A percentile compares a stretch with the other conserved stretches of the same genome.
These are phyloP conservation scores for Neonectria coccinea DNA, from an alignment of 2,329 filamentous ascomycete species.

Conservation along the genomic window DNA sequence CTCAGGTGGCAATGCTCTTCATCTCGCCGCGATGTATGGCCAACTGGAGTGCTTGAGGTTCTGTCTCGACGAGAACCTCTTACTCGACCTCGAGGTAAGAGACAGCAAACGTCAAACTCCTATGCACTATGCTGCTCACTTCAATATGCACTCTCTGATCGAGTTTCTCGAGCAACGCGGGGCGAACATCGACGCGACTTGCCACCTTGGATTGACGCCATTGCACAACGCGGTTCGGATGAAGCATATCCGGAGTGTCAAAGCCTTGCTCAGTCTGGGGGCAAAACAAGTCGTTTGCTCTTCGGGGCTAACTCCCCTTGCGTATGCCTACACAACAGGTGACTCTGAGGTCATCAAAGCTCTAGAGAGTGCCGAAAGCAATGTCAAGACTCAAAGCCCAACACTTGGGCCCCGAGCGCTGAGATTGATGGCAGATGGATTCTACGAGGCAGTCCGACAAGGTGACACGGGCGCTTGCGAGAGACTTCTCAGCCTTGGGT, in stretches of 20 bases:
- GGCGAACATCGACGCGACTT: slow-evolving; percentile 3
- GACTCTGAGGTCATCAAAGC: neutral
- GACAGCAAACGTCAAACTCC: no score
- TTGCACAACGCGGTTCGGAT: neutral
- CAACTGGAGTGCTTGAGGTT: no score
- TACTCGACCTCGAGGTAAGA: no score
- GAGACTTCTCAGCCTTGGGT: no score
- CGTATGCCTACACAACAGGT: neutral
- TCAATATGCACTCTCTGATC: slow-evolving; percentile 8
- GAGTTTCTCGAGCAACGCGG: neutral
- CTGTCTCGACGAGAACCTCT: no score
- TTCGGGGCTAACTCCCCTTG: no score
- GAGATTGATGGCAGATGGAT: neutral
- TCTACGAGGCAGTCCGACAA: neutral
- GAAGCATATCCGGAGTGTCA: neutral
- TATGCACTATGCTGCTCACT: no score
- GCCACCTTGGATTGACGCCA: neutral
- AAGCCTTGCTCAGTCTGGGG: neutral
- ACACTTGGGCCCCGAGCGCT: neutral
- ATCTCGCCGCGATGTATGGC: no score
- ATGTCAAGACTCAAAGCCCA: neutral
- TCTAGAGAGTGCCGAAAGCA: neutral
- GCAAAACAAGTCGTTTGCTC: no score
- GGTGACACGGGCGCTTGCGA: no score
- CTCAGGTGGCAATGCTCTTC: no score